A percentile compares a stretch with the other conserved stretches of the same genome.
Evolutionary conservation across 148 eudicot genomes (phyloP).

Genomic region (Nepenthes mirabilis): DNA sequence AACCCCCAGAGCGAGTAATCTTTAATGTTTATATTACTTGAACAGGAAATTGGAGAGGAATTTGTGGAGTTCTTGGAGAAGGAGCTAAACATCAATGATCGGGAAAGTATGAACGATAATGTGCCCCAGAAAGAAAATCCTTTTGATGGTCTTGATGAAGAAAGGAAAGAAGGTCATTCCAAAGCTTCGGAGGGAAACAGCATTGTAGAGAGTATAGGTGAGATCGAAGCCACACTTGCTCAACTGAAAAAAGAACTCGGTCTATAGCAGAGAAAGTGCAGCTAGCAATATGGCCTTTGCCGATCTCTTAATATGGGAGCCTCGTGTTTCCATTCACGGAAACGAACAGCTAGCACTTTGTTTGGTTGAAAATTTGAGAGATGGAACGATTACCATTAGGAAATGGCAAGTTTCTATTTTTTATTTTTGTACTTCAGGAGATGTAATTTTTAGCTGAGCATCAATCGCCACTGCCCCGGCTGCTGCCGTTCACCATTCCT

Average conservation of each 20-base stretch:
- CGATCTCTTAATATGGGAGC: too few species aligned
- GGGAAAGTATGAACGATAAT: slow-evolving; percentile 17
- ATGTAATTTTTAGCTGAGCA: too few species aligned
- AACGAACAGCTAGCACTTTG: too few species aligned
- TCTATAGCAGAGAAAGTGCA: slow-evolving; percentile 15
- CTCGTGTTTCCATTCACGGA: too few species aligned
- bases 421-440: too few species aligned
- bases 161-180: slow-evolving; percentile 12
- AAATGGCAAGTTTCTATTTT: too few species aligned
- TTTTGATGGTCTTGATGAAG: slow-evolving; percentile 13
- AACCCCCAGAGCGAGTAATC: background rate
- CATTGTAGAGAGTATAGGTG: slow-evolving; percentile 61
- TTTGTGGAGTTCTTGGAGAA: slow-evolving; percentile 96
- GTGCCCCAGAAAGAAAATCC: slow-evolving; percentile 9
- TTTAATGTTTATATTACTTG: background rate
- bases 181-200: slow-evolving; percentile 21
- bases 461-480: too few species aligned
- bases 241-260: slow-evolving; percentile 82
- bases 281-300: background rate
- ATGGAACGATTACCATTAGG: too few species aligned
- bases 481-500: too few species aligned
- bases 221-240: slow-evolving; percentile 86
- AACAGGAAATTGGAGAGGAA: slow-evolving; percentile 95
- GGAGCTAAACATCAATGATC: slow-evolving; percentile 65
- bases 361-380: too few species aligned